phyloP scores from a whole-genome alignment of 1,139 yeast species.

The Suhomyces bolitotheri region DNA sequence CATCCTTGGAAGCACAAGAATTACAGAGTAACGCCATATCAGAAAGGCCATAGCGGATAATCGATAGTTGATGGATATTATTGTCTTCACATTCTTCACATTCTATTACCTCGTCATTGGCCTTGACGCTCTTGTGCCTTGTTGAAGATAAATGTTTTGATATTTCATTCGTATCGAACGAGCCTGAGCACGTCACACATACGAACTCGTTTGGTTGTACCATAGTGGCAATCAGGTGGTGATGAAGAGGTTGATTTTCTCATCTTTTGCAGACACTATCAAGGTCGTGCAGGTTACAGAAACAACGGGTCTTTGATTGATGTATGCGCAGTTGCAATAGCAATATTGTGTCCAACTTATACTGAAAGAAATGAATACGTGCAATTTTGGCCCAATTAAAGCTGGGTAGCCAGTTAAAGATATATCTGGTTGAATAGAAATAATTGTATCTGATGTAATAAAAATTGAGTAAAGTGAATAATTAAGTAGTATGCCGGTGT shows the following conservation, averaged over 20 bases:
- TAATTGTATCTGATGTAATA: too few species aligned
- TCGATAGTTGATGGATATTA: conserved; percentile 54
- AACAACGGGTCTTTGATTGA: too few species aligned
- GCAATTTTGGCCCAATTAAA: too few species aligned
- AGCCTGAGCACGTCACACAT: conserved; percentile 34
- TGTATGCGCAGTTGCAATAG: not conserved
- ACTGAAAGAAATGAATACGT: too few species aligned
- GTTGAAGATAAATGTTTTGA: conserved; percentile 52
- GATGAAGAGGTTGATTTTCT: not conserved
- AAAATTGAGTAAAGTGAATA: too few species aligned
- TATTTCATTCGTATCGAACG: conserved; percentile 23
- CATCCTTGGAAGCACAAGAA: conserved; percentile 45
- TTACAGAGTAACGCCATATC: conserved; percentile 56
- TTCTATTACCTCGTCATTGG: conserved; percentile 43
- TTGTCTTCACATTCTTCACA: conserved; percentile 60
- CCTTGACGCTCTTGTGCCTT: conserved; percentile 52
- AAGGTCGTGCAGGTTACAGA: conserved; percentile 6
- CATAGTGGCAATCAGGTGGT: conserved; percentile 5
- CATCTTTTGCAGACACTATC: conserved; percentile 3
- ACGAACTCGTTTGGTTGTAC: conserved; percentile 15
- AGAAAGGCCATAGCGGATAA: conserved; percentile 55
- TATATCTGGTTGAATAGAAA: too few species aligned
- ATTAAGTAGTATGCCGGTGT: too few species aligned
- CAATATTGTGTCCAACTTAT: too few species aligned
- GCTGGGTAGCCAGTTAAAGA: too few species aligned